phyloP scores from a whole-genome alignment of 768 basidiomycete genomes.

The Suillus cothurnatus region DNA sequence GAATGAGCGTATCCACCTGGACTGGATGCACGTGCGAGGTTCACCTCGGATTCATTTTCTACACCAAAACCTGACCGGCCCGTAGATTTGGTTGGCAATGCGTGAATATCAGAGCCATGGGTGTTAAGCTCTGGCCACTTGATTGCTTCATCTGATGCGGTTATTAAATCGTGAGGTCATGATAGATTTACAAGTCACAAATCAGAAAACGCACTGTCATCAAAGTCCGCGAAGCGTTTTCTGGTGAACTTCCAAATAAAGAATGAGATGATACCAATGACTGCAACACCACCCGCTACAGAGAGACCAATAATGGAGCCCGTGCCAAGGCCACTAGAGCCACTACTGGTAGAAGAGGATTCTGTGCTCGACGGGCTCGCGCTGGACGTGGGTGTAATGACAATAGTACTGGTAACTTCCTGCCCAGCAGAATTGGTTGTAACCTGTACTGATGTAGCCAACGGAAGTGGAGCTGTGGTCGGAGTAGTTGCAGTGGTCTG shows the following conservation, averaged over 20 bases:
- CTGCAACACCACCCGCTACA: conserved; percentile 77
- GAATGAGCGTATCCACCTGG: conserved; percentile 49
- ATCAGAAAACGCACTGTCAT: conserved; percentile 64
- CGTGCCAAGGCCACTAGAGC: conserved; percentile 50
- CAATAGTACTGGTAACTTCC: conserved; percentile 26
- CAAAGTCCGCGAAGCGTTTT: conserved; percentile 74
- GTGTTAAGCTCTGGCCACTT: conserved; percentile 89
- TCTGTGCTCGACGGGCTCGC: conserved; percentile 29
- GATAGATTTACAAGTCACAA: conserved; percentile 15
- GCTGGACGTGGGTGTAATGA: conserved; percentile 20
- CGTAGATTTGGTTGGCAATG: conserved; percentile 69
- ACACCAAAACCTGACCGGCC: conserved; percentile 66
- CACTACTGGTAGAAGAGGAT: conserved; percentile 19
- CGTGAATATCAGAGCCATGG: conserved; percentile 57
- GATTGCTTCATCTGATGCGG: conserved; percentile 69
- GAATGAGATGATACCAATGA: conserved; percentile 71
- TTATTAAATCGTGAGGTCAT: background rate
- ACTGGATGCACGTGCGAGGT: conserved; percentile 54
- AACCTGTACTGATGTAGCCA: conserved; percentile 15
- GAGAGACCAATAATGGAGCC: conserved; percentile 81
- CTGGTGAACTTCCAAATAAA: conserved; percentile 86
- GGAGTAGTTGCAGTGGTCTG: conserved; percentile 7
- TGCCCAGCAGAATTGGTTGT: conserved; percentile 36
- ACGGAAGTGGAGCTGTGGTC: conserved; percentile 6
- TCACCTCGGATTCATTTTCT: conserved; percentile 63